Conservation (phyloP, 2,329 filamentous ascomycete species). For the Arthroderma sp. region DNA sequence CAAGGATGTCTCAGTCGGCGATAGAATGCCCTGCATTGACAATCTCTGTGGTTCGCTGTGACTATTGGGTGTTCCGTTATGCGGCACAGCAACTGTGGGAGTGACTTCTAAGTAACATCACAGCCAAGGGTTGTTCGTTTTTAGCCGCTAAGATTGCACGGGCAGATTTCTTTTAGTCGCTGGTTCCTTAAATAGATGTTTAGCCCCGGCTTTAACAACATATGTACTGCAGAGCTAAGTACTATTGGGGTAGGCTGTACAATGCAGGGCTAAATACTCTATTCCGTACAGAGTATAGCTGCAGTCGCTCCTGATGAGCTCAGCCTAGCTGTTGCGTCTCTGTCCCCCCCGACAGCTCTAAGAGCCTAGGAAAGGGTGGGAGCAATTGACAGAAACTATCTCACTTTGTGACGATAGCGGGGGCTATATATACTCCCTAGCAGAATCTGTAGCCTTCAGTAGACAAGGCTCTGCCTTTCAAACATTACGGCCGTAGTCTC, state of each 20-base stretch:
- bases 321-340: no score
- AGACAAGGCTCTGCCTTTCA: neutral
- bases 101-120: neutral
- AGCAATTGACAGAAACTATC: no score
- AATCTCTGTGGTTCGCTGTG: neutral
- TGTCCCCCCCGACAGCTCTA: no score
- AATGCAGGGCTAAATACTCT: no score
- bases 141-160: neutral
- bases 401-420: neutral
- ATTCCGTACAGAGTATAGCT: no score
- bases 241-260: no score
- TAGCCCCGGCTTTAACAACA: no score
- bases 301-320: no score
- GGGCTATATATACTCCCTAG: neutral
- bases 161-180: no score
- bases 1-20: neutral
- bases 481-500: neutral
- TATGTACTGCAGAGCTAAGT: no score
- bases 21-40: neutral
- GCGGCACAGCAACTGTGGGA: neutral
- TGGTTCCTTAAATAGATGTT: no score
- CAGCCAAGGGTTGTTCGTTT: neutral
- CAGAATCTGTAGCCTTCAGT: neutral
- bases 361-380: no score
- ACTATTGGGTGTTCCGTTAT: neutral